phyloP scores from a whole-genome alignment of 2,329 filamentous ascomycete genomes.

The Apiospora arundinis region DNA sequence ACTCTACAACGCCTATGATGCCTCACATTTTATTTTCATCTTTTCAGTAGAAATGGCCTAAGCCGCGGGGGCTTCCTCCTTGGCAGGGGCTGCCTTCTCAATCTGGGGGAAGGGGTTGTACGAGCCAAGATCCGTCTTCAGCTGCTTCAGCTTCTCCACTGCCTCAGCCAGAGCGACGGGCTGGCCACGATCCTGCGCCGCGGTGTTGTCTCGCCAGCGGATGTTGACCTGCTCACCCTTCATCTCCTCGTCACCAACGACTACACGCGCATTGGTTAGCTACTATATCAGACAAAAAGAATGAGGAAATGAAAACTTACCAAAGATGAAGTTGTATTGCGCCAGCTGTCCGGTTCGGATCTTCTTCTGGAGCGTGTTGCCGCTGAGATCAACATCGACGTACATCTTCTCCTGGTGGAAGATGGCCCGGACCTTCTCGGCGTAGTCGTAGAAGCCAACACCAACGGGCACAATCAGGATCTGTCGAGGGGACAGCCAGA shows the following conservation, averaged over 20 bases:
- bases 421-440: constrained; percentile 72
- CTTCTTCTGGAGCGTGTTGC: constrained; percentile 90
- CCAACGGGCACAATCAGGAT: constrained; percentile 81
- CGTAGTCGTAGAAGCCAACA: constrained; percentile 74
- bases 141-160: constrained; percentile 58
- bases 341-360: constrained; percentile 81
- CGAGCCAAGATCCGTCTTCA: constrained; percentile 53
- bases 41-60: background rate
- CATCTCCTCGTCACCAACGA: constrained; percentile 68
- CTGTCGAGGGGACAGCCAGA: constrained; percentile 87
- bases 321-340: constrained; percentile 85
- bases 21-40: background rate
- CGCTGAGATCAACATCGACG: constrained; percentile 72
- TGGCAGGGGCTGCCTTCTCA: background rate
- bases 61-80: constrained; percentile 5
- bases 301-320: constrained; percentile 48
- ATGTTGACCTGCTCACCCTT: constrained; percentile 67
- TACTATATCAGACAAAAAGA: background rate
- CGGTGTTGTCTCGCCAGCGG: constrained; percentile 68
- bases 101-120: constrained; percentile 42
- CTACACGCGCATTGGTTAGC: constrained; percentile 38
- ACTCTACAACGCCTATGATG: background rate
- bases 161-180: constrained; percentile 63
- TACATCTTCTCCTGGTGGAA: constrained; percentile 71
- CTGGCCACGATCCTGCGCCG: constrained; percentile 66